phyloP scores from a whole-genome alignment of 139 green algal species.

The Chlorella ohadii region DNA sequence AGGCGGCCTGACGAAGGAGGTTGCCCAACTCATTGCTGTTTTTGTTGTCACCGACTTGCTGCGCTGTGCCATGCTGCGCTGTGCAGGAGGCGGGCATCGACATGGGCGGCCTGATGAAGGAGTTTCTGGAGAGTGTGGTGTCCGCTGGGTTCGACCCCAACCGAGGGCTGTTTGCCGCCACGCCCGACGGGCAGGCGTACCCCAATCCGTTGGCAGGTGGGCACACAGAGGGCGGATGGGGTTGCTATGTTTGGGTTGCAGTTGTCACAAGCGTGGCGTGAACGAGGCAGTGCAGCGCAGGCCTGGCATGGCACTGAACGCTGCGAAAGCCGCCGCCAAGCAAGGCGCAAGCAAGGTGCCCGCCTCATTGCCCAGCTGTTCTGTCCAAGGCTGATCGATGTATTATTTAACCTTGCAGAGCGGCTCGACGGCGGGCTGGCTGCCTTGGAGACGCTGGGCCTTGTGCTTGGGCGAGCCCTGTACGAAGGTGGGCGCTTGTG shows the following conservation, averaged over 20 bases:
- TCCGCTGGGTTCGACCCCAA: conserved; percentile 47
- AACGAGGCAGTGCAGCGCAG: no score
- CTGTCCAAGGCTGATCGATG: no score
- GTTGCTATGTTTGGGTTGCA: no score
- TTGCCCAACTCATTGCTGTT: no score
- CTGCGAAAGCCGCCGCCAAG: no score
- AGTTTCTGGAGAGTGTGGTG: conserved; percentile 74
- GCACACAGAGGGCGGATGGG: background rate
- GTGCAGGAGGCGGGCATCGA: conserved; percentile 83
- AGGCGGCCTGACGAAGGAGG: no score
- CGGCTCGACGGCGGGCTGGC: conserved; percentile 42
- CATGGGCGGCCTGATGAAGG: conserved; percentile 86
- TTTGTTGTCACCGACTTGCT: no score
- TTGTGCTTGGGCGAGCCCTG: conserved; percentile 51
- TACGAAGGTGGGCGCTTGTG: conserved; percentile 77
- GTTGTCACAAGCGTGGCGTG: no score
- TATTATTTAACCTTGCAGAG: conserved; percentile 26
- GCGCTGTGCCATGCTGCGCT: no score
- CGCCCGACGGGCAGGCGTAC: conserved; percentile 62
- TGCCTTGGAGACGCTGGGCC: conserved; percentile 78
- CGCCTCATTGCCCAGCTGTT: no score
- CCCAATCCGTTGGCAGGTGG: conserved; percentile 63
- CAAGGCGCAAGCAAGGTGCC: no score
- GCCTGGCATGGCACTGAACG: no score
- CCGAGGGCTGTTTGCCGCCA: conserved; percentile 70